phyloP scores from a whole-genome alignment of 208 protist genomes.

The Porcisia deanei region DNA sequence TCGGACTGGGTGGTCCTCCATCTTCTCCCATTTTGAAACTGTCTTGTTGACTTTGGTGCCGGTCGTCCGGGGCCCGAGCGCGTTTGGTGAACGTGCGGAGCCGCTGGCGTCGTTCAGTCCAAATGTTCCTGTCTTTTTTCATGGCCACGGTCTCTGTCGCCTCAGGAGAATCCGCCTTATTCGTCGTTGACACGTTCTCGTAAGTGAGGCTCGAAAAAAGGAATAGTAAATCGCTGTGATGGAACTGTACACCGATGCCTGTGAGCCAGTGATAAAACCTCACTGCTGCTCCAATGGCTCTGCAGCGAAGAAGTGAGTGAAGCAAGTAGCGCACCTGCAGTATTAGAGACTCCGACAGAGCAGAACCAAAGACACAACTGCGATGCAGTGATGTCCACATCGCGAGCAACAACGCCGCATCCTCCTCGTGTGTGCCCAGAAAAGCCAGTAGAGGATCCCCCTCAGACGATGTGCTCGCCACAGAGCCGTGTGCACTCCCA shows the following conservation, averaged over 20 bases:
- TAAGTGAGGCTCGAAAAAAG: slow-evolving; percentile 79
- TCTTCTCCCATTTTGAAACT: too few relatives aligned
- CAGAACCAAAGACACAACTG: slow-evolving; percentile 75
- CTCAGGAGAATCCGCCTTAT: slow-evolving; percentile 20
- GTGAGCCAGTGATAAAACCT: slow-evolving; percentile 72
- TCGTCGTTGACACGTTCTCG: slow-evolving; percentile 43
- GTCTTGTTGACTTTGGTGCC: neutral
- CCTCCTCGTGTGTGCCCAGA: slow-evolving; percentile 68
- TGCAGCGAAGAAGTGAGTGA: slow-evolving; percentile 64
- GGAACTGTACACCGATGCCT: slow-evolving; percentile 69
- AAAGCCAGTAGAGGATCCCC: slow-evolving; percentile 64
- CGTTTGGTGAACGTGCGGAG: neutral
- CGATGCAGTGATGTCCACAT: slow-evolving; percentile 83
- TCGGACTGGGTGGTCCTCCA: too few relatives aligned
- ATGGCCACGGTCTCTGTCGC: slow-evolving; percentile 22
- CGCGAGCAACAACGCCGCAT: slow-evolving; percentile 69
- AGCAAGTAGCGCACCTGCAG: slow-evolving; percentile 72
- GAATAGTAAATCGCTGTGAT: slow-evolving; percentile 63
- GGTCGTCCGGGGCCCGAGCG: neutral
- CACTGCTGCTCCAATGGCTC: slow-evolving; percentile 63
- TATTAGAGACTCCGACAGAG: slow-evolving; percentile 65
- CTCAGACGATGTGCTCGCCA: neutral
- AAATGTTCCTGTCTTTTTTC: slow-evolving; percentile 25
- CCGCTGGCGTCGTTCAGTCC: slow-evolving; percentile 15
- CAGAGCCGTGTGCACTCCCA: neutral